These are phyloP conservation scores for Tranzscheliella williamsii DNA, from an alignment of 1,284 basidiomycete species.

Conservation along the genomic window DNA sequence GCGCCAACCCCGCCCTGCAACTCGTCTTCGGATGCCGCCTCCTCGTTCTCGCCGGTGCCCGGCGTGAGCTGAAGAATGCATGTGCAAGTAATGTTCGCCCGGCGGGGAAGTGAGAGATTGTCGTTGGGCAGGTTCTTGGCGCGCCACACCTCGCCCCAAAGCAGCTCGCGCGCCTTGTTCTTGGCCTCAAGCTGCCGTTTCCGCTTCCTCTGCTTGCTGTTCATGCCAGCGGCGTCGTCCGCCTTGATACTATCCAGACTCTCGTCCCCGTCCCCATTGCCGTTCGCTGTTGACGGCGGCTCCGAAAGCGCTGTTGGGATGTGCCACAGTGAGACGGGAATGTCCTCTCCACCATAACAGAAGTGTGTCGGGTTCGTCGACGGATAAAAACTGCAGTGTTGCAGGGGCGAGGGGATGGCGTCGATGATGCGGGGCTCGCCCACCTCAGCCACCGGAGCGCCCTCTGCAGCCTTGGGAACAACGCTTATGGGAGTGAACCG, in stretches of 20 bases:
- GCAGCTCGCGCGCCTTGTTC: conserved; percentile 38
- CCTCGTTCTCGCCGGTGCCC: not conserved
- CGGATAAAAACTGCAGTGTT: conserved; percentile 38
- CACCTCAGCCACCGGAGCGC: not conserved
- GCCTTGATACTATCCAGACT: conserved; percentile 15
- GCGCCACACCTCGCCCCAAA: conserved; percentile 50
- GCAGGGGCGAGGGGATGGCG: conserved; percentile 39
- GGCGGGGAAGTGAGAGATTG: conserved; percentile 37
- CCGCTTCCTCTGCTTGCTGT: conserved; percentile 41
- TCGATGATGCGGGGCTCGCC: conserved; percentile 14
- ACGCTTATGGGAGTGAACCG: conserved; percentile 23
- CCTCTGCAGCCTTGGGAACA: not conserved
- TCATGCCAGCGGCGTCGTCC: conserved; percentile 15
- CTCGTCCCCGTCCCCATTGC: conserved; percentile 12
- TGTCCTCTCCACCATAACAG: conserved; percentile 47
- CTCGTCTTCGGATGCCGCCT: not conserved
- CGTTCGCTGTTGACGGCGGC: conserved; percentile 2
- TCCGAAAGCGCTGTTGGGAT: conserved; percentile 23
- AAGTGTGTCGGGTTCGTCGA: conserved; percentile 40
- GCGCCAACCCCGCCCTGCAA: not conserved
- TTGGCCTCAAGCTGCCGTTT: conserved; percentile 44
- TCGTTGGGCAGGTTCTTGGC: conserved; percentile 54
- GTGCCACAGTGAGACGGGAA: conserved; percentile 50
- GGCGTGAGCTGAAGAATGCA: conserved; percentile 15
- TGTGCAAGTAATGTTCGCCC: conserved; percentile 40